Evolutionary conservation across 305 asterid genomes (phyloP), one percentile per base, ranked within the genome.

Genomic region (Rubia peregrina): DNA sequence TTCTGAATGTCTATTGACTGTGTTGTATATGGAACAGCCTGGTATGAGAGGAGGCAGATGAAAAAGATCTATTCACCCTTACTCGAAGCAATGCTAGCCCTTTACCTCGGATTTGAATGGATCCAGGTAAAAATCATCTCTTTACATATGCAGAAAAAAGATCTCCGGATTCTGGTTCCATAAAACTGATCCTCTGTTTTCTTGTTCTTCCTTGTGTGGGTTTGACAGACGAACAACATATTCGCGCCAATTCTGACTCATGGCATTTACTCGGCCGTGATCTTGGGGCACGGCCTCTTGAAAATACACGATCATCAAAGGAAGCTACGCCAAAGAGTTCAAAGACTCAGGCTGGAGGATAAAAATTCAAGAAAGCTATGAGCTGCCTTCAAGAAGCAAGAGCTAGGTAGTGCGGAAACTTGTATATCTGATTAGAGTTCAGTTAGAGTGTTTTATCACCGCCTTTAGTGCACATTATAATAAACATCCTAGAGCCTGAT

Each of bases 81-180:
- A 38, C 86, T 93, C 6, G 98, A 93, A 78, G 85, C 90, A 67
- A 70, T 85, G 78, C 75, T 93, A 75, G 98, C 87, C 33, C 97
- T 93, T 48, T 93, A 93, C 81, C 97, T 93, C 41, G 98, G 98
- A 73, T 87, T 88, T 48, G 97, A 93, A 80, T 93, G 97, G 97
- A 90, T 86, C 65, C 97, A 89, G 91, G 98, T 93, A 78, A 79
- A 13, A 36, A 4, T 33, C 19, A 26, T 0, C 48, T 9, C n/a
- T 3, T 51, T 51, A 17, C 59, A 51, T 48, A 13, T 48, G 55
- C 55, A 48, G 55, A 48, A 48, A 48, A 48, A 12, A 4, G 6
- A 12, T 48, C 55, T 16, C 7, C 10, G n/a, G 22, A 9, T 51
- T 5, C 1, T 2, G 14, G 5, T 48, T 51, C 21, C 6, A 21